These are phyloP conservation scores for Boletellus ananas DNA, from an alignment of 768 basidiomycete genomes.

Conservation along the genomic window DNA sequence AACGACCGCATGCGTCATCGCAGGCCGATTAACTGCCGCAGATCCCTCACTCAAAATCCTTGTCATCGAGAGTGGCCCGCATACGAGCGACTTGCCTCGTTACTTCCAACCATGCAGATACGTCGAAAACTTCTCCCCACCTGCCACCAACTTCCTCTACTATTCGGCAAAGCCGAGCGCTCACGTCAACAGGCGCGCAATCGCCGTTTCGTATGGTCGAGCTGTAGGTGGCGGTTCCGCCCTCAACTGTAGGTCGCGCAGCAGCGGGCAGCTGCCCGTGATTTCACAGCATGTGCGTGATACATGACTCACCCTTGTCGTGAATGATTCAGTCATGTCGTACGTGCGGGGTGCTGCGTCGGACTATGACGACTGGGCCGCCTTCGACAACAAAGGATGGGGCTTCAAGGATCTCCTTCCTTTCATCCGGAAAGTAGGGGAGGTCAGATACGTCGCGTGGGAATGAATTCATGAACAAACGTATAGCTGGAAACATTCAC, in stretches of 20 bases:
- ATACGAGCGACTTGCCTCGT: constrained; percentile 40
- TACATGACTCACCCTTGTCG: too few species aligned
- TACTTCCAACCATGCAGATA: constrained; percentile 56
- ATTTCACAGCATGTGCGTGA: too few species aligned
- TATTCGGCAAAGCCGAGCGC: constrained; percentile 39
- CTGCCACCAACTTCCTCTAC: constrained; percentile 41
- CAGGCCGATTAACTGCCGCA: constrained; percentile 49
- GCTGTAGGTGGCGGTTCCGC: constrained; percentile 61
- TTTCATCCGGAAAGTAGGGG: constrained; percentile 40
- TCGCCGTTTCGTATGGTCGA: constrained; percentile 43
- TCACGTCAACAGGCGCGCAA: constrained; percentile 42
- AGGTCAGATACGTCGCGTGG: neutral
- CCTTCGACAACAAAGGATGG: constrained; percentile 57
- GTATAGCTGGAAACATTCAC: constrained; percentile 31
- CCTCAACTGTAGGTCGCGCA: constrained; percentile 49
- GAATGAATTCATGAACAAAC: neutral
- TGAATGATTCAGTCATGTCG: constrained; percentile 34
- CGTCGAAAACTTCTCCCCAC: constrained; percentile 38
- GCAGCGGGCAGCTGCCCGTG: too few species aligned
- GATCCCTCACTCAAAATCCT: constrained; percentile 56
- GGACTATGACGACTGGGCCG: too few species aligned
- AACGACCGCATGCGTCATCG: too few species aligned
- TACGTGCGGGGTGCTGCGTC: constrained; percentile 58
- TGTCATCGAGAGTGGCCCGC: constrained; percentile 55
- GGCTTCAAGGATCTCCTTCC: constrained; percentile 54